Evolutionary conservation across 257 asterid species (phyloP).

Genomic region (Scutellaria galericulata): DNA sequence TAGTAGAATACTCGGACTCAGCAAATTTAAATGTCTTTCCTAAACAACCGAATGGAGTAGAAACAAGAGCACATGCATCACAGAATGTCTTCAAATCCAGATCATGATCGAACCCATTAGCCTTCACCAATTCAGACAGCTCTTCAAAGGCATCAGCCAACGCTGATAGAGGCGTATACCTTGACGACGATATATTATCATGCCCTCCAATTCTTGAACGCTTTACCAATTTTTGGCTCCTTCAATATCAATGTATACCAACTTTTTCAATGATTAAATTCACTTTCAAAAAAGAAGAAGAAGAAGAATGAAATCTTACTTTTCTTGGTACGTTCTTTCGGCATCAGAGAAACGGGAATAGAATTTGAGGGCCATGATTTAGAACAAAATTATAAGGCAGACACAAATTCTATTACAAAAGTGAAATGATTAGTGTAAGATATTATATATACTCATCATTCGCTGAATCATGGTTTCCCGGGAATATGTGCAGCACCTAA

Average conservation of each 20-base stretch:
- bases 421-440: slow-evolving; percentile 28
- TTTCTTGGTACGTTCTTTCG: slow-evolving; percentile 40
- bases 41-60: slow-evolving; percentile 78
- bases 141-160: slow-evolving; percentile 91
- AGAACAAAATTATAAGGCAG: background rate
- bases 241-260: slow-evolving; percentile 39
- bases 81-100: slow-evolving; percentile 78
- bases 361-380: slow-evolving; percentile 59
- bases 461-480: background rate
- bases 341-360: slow-evolving; percentile 52
- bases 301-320: slow-evolving; percentile 38
- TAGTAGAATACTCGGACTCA: slow-evolving; percentile 74
- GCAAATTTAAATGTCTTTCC: slow-evolving; percentile 95
- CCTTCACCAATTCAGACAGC: slow-evolving; percentile 53
- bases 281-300: background rate
- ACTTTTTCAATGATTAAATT: background rate
- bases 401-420: slow-evolving; percentile 2
- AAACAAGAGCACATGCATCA: slow-evolving; percentile 79
- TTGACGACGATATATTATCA: slow-evolving; percentile 44
- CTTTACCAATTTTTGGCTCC: slow-evolving; percentile 40
- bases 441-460: background rate
- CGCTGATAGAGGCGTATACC: slow-evolving; percentile 63
- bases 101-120: slow-evolving; percentile 47
- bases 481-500: slow-evolving; percentile 13
- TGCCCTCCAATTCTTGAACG: slow-evolving; percentile 38